phyloP scores from a whole-genome alignment of 352 stramenopile genomes.

The Thraustochytrium sp. region DNA sequence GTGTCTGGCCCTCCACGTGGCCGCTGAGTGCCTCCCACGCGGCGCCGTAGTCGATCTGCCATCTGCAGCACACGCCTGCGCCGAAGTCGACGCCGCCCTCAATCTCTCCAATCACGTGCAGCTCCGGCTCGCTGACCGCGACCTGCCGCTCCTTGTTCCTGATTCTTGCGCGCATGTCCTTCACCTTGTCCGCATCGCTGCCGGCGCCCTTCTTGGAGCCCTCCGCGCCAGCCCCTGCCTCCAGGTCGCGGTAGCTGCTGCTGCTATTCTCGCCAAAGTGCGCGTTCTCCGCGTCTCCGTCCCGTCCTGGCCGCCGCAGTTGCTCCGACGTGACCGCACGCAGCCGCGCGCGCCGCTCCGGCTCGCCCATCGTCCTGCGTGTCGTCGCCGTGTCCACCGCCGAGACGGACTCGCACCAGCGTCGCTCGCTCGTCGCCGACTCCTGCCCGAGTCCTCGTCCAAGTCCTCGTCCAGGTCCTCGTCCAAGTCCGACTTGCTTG shows the following conservation, averaged over 20 bases:
- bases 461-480: no score
- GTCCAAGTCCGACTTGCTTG: no score
- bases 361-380: no score
- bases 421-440: no score
- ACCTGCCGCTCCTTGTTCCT: conserved; percentile 17
- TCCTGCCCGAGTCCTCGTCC: no score
- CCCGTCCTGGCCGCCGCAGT: not conserved
- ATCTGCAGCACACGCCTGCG: conserved; percentile 14
- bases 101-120: conserved; percentile 38
- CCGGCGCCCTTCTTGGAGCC: not conserved
- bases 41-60: conserved; percentile 35
- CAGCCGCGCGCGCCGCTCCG: no score
- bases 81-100: conserved; percentile 11
- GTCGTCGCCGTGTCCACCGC: no score
- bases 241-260: no score
- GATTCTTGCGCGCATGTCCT: not conserved
- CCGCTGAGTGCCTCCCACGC: conserved; percentile 12
- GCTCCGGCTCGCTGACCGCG: conserved; percentile 16
- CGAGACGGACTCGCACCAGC: no score
- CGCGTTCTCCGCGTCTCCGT: not conserved
- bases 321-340: not conserved
- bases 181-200: not conserved
- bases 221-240: no score
- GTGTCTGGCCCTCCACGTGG: conserved; percentile 40
- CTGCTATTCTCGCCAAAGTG: not conserved